phyloP scores from a whole-genome alignment of 1,284 basidiomycete species.

The Trichosporon coremiiforme region DNA sequence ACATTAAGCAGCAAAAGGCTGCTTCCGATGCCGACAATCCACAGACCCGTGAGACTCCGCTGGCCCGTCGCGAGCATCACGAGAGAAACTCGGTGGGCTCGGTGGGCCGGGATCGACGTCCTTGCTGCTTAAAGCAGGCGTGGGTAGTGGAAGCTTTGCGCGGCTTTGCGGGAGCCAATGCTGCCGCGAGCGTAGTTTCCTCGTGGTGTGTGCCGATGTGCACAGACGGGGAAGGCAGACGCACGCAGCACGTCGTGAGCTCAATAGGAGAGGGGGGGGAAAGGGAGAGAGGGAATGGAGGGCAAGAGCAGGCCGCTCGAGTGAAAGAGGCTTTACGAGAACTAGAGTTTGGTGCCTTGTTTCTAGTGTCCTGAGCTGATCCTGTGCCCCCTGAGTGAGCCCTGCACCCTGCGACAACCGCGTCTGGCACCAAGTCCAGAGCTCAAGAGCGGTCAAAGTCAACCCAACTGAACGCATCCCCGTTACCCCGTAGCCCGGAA shows the following conservation, averaged over 20 bases:
- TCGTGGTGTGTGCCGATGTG: neutral
- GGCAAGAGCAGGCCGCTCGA: neutral
- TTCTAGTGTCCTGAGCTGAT: slow-evolving; percentile 2
- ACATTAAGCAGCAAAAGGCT: neutral
- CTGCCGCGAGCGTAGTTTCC: neutral
- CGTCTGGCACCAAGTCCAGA: neutral
- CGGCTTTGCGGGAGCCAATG: slow-evolving; percentile 1
- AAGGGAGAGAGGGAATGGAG: neutral
- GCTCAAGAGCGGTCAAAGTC: no score
- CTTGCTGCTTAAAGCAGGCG: neutral
- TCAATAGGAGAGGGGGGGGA: neutral
- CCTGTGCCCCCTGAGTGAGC: neutral
- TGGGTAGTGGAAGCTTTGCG: neutral
- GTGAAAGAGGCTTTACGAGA: neutral
- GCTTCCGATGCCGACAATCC: neutral
- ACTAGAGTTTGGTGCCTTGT: slow-evolving; percentile 14
- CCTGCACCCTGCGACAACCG: neutral
- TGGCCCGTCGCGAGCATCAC: neutral
- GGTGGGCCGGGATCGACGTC: neutral
- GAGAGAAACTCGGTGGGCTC: neutral
- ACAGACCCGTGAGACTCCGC: neutral
- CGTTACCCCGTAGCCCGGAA: neutral
- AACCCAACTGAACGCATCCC: neutral
- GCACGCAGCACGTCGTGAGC: neutral
- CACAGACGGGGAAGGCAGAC: neutral